Percentiles rank a stretch among this genome's conserved stretches.
phyloP scores from a whole-genome alignment of 768 basidiomycete genomes.

The Mycena leptocephala region DNA sequence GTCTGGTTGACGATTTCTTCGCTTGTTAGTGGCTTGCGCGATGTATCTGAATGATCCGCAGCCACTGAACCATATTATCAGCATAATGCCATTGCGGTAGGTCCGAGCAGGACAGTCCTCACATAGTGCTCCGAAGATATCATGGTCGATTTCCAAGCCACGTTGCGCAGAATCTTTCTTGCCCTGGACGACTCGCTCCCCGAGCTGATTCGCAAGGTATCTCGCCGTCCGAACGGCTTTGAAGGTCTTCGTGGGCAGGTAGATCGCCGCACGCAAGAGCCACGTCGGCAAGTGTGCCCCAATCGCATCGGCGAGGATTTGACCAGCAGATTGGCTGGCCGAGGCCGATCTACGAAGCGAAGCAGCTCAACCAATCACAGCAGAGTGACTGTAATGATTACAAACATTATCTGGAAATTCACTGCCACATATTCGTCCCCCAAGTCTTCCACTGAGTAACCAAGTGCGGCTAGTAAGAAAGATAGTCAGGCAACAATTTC shows the following conservation, averaged over 20 bases:
- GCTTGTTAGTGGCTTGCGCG: not conserved
- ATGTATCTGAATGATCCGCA: not conserved
- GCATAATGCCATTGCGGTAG: not conserved
- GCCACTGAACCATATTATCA: not conserved
- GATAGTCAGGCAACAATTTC: not conserved
- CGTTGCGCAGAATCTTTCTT: not conserved
- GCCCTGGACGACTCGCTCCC: not conserved
- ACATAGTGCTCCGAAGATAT: not conserved
- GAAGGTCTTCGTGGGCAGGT: not conserved
- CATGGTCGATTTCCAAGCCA: not conserved
- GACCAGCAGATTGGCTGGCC: not conserved
- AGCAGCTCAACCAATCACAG: not conserved
- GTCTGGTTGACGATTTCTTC: no score
- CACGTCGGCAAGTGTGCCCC: not conserved
- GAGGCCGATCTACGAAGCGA: not conserved
- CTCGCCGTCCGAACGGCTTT: not conserved
- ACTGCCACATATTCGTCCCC: not conserved
- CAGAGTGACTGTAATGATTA: no score
- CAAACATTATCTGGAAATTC: not conserved
- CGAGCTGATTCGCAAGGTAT: not conserved
- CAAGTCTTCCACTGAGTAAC: not conserved
- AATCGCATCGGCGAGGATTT: not conserved
- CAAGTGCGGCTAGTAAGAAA: not conserved
- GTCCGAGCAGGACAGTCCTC: not conserved
- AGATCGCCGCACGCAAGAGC: not conserved